Conservation (phyloP, 1,284 basidiomycete species). For the Apiotrichum mycotoxinovorans region DNA sequence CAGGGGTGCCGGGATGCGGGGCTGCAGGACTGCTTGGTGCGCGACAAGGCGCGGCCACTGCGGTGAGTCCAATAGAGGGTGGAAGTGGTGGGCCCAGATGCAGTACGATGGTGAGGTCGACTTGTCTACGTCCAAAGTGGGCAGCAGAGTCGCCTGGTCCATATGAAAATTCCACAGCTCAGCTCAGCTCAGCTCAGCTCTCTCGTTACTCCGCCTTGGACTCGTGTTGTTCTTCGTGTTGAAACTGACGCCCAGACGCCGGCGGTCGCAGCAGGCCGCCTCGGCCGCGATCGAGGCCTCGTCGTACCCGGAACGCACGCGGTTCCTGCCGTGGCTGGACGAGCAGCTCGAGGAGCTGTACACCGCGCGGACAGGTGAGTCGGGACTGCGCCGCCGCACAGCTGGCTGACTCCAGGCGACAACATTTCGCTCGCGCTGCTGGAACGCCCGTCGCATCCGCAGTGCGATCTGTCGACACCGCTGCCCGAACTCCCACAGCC, state of each 20-base stretch:
- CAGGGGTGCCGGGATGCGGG: slow-evolving; percentile 7
- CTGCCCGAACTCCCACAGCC: slow-evolving; percentile 13
- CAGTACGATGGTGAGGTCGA: not conserved
- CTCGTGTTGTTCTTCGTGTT: not conserved
- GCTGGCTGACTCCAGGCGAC: slow-evolving; percentile 2
- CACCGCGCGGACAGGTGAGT: slow-evolving; percentile 3
- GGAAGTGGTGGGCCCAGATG: not conserved
- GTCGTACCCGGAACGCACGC: slow-evolving; percentile 17
- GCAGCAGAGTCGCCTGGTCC: too few relatives aligned
- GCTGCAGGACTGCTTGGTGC: slow-evolving; percentile 4
- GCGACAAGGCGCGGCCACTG: slow-evolving; percentile 3
- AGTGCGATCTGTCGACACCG: slow-evolving; percentile 13
- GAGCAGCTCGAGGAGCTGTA: slow-evolving; percentile 18
- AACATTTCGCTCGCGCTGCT: slow-evolving; percentile 11
- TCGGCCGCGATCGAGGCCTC: slow-evolving; percentile 15
- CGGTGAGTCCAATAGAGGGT: not conserved
- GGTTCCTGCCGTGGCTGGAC: slow-evolving; percentile 5
- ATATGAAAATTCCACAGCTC: too few relatives aligned
- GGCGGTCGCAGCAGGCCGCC: slow-evolving; percentile 14
- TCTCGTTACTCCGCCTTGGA: too few relatives aligned
- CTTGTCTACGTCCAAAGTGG: too few relatives aligned
- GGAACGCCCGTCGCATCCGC: slow-evolving; percentile 12
- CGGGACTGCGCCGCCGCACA: not conserved
- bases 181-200: too few relatives aligned
- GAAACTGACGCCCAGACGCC: slow-evolving; percentile 5